Percentiles rank a stretch among this genome's conserved stretches.
phyloP scores from a whole-genome alignment of 2,329 filamentous ascomycete genomes.

The Microsporum audouinii region DNA sequence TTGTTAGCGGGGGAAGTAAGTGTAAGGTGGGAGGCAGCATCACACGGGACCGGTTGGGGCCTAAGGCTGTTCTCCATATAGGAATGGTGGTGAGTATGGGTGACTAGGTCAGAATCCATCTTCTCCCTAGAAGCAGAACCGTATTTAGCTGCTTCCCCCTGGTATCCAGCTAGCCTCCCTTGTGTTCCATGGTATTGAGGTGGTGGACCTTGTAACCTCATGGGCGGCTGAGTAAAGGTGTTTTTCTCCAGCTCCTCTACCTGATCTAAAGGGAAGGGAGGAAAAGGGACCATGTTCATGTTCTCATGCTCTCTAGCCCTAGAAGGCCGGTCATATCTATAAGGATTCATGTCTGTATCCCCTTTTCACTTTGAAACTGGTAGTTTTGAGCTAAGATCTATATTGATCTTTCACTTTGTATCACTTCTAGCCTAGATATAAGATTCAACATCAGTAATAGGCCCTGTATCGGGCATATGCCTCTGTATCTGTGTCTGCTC shows the following conservation, averaged over 20 bases:
- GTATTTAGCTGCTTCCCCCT: background rate
- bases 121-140: background rate
- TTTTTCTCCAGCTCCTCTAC: background rate
- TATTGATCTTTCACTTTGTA: background rate
- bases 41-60: background rate
- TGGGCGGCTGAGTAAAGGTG: background rate
- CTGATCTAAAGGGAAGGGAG: background rate
- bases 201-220: background rate
- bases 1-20: background rate
- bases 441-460: background rate
- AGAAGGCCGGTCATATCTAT: background rate
- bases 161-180: background rate
- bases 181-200: background rate
- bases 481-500: background rate
- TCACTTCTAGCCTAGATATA: background rate
- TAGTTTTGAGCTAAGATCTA: background rate
- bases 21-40: background rate
- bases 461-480: background rate
- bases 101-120: background rate
- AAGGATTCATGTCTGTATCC: background rate
- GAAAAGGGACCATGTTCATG: background rate
- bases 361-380: background rate
- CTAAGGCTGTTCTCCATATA: background rate
- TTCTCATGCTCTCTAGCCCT: background rate
- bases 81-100: background rate